Conservation (phyloP, 2,329 filamentous ascomycete genomes). For the Graphiopsis chlorocephala region DNA sequence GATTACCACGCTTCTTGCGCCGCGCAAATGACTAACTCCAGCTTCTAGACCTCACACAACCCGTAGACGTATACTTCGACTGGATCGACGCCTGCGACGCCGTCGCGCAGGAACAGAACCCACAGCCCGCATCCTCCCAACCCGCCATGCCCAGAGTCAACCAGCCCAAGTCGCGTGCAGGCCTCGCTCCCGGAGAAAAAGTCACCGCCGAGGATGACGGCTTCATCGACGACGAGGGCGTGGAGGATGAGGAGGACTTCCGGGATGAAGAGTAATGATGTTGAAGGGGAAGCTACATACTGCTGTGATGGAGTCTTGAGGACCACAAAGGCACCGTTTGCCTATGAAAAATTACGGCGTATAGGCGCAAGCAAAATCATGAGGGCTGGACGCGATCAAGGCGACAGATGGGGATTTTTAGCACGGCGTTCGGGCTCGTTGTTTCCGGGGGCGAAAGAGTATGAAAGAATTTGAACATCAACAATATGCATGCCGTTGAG, state of each 20-base stretch:
- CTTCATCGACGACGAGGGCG: constrained; percentile 37
- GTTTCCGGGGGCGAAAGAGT: background rate
- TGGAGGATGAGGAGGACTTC: constrained; percentile 33
- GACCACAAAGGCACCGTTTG: background rate
- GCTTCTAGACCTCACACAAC: constrained; percentile 72
- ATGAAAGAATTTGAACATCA: background rate
- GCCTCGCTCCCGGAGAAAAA: constrained; percentile 30
- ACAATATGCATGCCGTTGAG: background rate
- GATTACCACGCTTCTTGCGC: background rate
- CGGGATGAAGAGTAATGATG: constrained; percentile 29
- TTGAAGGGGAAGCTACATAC: background rate
- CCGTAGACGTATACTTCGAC: constrained; percentile 94
- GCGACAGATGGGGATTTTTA: constrained; percentile 4
- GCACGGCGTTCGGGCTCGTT: constrained; percentile 11
- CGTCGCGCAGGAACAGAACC: constrained; percentile 62
- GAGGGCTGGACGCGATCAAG: background rate
- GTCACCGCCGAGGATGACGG: constrained; percentile 32
- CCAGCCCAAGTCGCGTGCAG: constrained; percentile 17
- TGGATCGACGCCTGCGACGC: constrained; percentile 94
- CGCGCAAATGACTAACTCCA: background rate
- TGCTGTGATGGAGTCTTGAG: background rate
- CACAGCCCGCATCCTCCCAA: constrained; percentile 28
- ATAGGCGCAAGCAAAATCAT: background rate
- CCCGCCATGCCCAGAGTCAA: constrained; percentile 10
- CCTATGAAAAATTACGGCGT: background rate